Evolutionary conservation across 2,329 filamentous ascomycete genomes (phyloP).

Genomic region (Myriosclerotinia curreyana): DNA sequence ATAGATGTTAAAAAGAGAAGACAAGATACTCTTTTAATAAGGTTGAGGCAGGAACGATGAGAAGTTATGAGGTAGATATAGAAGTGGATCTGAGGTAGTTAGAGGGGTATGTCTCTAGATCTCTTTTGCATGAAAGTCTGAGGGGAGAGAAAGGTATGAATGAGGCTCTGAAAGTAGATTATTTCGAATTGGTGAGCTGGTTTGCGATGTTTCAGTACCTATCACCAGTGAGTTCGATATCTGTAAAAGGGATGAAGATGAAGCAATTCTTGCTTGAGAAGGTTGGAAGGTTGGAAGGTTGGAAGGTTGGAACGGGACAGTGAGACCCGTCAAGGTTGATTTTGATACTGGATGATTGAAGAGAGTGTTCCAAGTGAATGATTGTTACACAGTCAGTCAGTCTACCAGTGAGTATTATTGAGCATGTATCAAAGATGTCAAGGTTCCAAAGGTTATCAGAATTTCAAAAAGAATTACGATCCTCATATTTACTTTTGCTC

Average conservation of each 20-base stretch:
- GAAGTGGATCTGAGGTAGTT: slow-evolving; percentile 18
- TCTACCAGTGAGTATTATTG: too few species aligned
- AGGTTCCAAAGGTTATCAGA: background rate
- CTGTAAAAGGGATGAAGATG: background rate
- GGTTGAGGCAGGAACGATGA: slow-evolving; percentile 22
- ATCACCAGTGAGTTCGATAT: background rate
- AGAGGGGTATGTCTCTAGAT: slow-evolving; percentile 20
- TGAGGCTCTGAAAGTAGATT: background rate
- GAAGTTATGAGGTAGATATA: slow-evolving; percentile 29
- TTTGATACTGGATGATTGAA: background rate
- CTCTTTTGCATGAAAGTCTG: slow-evolving; percentile 12
- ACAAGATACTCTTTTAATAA: slow-evolving; percentile 11
- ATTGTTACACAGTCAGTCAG: too few species aligned
- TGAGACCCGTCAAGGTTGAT: background rate
- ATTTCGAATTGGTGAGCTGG: background rate
- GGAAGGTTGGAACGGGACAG: too few species aligned
- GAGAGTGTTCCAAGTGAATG: background rate
- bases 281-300: background rate
- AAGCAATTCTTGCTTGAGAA: background rate
- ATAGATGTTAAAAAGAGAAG: slow-evolving; percentile 7
- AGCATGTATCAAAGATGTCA: background rate
- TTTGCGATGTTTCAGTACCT: slow-evolving; percentile 17
- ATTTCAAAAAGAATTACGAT: too few species aligned
- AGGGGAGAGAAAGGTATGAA: slow-evolving; percentile 4
- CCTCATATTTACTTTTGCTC: background rate